Evolutionary conservation across 202 grass and related monocot species (phyloP).

Genomic region (Saccharum hybrid): DNA sequence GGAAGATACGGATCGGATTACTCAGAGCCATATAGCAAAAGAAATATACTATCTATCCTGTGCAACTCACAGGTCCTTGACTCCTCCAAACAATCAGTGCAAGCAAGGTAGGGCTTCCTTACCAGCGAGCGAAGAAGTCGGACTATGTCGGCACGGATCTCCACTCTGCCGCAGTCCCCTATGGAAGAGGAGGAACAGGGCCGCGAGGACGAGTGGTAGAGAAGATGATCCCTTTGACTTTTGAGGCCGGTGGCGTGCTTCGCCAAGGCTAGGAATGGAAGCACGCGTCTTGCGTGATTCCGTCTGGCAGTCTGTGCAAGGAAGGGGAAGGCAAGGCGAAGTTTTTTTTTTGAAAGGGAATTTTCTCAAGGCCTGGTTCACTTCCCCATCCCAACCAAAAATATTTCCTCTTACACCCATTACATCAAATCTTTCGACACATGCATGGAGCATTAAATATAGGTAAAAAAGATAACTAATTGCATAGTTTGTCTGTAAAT

Average conservation of each 20-base stretch:
- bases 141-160: conserved; percentile 3
- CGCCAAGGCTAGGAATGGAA: conserved; percentile 20
- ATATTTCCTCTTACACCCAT: too few relatives aligned
- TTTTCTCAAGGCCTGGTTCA: too few relatives aligned
- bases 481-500: too few relatives aligned
- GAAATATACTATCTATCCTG: background rate
- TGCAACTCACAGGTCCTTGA: background rate
- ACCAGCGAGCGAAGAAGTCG: conserved; percentile 28
- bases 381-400: too few relatives aligned
- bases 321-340: background rate
- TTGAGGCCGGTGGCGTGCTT: background rate
- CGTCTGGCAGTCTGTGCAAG: background rate
- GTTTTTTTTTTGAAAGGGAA: background rate
- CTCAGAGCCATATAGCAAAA: background rate
- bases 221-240: background rate
- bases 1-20: background rate
- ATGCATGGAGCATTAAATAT: too few relatives aligned
- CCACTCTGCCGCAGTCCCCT: too few relatives aligned
- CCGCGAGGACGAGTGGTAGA: background rate
- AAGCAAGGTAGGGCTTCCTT: conserved; percentile 20
- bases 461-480: too few relatives aligned
- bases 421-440: too few relatives aligned
- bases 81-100: background rate
- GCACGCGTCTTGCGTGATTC: conserved; percentile 20
- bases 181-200: background rate